phyloP scores from a whole-genome alignment of 1,139 yeast genomes.

The Debaryomycetaceae sp. region DNA sequence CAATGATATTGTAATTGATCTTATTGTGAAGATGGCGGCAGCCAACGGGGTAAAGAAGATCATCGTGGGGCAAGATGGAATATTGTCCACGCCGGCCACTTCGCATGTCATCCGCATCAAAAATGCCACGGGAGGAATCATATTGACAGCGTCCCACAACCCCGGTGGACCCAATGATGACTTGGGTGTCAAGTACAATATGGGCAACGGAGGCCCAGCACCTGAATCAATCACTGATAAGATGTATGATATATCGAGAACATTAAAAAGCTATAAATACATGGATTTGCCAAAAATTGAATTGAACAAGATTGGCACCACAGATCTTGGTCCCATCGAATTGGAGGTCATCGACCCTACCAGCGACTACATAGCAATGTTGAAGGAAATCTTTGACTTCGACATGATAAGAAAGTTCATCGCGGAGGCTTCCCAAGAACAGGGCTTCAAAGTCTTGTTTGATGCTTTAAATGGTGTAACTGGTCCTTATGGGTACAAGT shows the following conservation, averaged over 20 bases:
- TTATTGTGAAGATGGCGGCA: conserved; percentile 79
- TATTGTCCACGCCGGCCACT: conserved; percentile 94
- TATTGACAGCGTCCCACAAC: conserved; percentile 94
- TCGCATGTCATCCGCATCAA: conserved; percentile 82
- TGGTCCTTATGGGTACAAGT: conserved; percentile 89
- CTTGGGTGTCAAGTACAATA: conserved; percentile 92
- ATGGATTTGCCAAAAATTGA: conserved; percentile 62
- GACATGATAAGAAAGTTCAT: conserved; percentile 73
- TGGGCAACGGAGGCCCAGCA: conserved; percentile 98
- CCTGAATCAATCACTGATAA: conserved; percentile 91
- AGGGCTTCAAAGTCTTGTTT: conserved; percentile 68
- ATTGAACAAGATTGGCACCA: conserved; percentile 53
- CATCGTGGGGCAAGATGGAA: conserved; percentile 83
- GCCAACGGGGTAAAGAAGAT: conserved; percentile 88
- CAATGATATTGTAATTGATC: conserved; percentile 76
- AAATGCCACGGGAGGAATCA: conserved; percentile 89
- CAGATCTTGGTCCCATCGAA: conserved; percentile 50
- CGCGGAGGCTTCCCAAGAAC: conserved; percentile 36
- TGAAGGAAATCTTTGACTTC: conserved; percentile 88
- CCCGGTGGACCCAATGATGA: conserved; percentile 98
- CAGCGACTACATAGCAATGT: conserved; percentile 67
- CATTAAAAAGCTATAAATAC: conserved; percentile 55
- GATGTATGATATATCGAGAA: conserved; percentile 69
- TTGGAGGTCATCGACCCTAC: conserved; percentile 85
- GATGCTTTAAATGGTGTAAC: conserved; percentile 96